These are phyloP conservation scores for Magnusiomyces paraingens DNA, from an alignment of 1,139 yeast genomes.

Conservation along the genomic window DNA sequence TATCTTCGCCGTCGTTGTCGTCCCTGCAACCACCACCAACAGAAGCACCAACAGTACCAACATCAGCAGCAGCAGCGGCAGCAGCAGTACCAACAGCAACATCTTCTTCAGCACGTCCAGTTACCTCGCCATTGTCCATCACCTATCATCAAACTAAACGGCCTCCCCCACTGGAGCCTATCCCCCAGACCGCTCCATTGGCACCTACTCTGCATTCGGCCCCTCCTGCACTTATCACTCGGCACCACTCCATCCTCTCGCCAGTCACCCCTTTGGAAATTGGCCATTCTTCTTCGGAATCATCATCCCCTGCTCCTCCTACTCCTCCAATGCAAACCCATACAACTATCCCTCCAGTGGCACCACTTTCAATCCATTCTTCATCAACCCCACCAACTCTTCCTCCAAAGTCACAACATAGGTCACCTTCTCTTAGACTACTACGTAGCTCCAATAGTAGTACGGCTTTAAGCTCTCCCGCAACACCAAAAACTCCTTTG, in stretches of 20 bases:
- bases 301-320: background rate
- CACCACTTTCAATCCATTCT: background rate
- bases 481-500: background rate
- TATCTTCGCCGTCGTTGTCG: no score
- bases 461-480: background rate
- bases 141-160: background rate
- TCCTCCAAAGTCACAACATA: background rate
- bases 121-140: background rate
- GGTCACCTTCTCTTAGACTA: background rate
- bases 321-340: background rate
- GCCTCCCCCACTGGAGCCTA: background rate
- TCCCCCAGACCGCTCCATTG: background rate
- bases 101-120: background rate
- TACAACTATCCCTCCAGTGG: background rate
- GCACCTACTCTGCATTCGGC: background rate
- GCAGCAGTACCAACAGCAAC: background rate
- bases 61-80: background rate
- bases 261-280: background rate
- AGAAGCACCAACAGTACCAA: no score
- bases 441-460: background rate
- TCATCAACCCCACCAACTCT: background rate
- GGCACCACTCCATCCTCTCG: background rate
- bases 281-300: background rate
- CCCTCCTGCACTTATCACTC: background rate
- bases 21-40: no score